These are phyloP conservation scores for Aspergillus sp. DNA, from an alignment of 2,329 filamentous ascomycete species.

Conservation along the genomic window DNA sequence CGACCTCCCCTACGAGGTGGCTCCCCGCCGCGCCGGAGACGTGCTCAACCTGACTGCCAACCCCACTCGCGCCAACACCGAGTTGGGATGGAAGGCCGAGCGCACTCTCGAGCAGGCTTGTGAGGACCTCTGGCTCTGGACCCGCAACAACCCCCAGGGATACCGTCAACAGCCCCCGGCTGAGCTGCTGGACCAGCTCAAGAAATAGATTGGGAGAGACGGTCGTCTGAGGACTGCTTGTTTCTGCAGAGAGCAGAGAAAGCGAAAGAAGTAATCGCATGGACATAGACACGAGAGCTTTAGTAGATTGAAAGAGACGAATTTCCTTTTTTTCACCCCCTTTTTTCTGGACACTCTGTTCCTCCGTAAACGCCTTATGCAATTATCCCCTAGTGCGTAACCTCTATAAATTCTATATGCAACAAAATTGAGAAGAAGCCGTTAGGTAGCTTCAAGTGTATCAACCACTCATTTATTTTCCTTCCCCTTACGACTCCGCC, in stretches of 20 bases:
- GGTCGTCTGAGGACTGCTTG: too few species aligned
- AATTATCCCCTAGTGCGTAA: neutral
- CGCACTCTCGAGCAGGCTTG: slow-evolving; percentile 90
- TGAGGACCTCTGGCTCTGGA: slow-evolving; percentile 94
- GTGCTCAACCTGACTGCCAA: slow-evolving; percentile 95
- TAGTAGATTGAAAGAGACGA: slow-evolving; percentile 35
- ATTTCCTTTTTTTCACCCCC: slow-evolving; percentile 29
- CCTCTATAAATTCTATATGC: neutral
- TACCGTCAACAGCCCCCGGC: slow-evolving; percentile 90
- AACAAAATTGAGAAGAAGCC: neutral
- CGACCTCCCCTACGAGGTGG: slow-evolving; percentile 83
- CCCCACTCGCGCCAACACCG: slow-evolving; percentile 78
- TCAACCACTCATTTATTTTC: slow-evolving; percentile 18
- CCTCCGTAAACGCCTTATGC: neutral
- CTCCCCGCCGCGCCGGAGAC: slow-evolving; percentile 78
- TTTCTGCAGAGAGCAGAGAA: neutral
- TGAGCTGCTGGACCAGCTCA: slow-evolving; percentile 64
- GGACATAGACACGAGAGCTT: slow-evolving; percentile 4
- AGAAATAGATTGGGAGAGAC: slow-evolving; percentile 30
- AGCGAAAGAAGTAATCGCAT: neutral
- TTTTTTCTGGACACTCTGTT: neutral
- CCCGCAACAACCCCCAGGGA: slow-evolving; percentile 91
- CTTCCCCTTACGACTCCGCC: slow-evolving; percentile 40
- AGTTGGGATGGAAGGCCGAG: slow-evolving; percentile 90
- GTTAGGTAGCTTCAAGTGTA: neutral